Evolutionary conservation across 2,329 filamentous ascomycete genomes (phyloP), one percentile per base, ranked within the genome.

Genomic region (Geosmithia putterillii): DNA sequence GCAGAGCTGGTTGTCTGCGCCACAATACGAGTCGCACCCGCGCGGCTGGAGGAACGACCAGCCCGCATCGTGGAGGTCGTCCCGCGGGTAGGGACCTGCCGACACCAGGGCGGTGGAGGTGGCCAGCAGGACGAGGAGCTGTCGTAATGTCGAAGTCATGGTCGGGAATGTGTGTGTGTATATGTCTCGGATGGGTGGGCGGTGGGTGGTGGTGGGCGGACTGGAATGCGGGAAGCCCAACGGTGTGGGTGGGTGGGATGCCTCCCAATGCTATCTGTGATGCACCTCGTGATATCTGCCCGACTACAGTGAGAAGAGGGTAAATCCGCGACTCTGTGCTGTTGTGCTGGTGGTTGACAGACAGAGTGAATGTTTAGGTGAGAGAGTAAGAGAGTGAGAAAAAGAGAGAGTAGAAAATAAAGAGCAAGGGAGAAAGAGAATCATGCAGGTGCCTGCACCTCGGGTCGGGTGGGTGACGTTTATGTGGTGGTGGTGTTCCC

Each of bases 1-100:
- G 61, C 76, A 80, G 57, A 69, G 70, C 55, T 74, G 66, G 51
- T 70, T 70, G 43, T 74, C 59, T 42, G 61, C 57, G 47, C 76
- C 76, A 58, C 76, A 81, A 58, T 69, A 69, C 32, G 66, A 56
- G 39, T 58, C 63, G 61, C 75, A 79, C 44, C 56, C 58, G 48
- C 72, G 66, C 18, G 58, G 61, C 61, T 69, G 62, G 36, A 78
- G 65, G 48, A 65, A 76, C 44, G 68, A 69, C 51, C 64, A 69
- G 50, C 71, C 73, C 23, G 50, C 45, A 52, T 69, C 67, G 52
- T 70, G 66, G 23, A 72, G 54, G 46, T 63, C 61, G 50, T 75
- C 69, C 52, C 63, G 65, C 37, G 72, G 72, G 45, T 65, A 71
- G 0, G 76, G 74, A 20, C 60, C 56, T 17, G 73, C 73, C 41